Base-by-base conservation (phyloP, 306 rosid genomes). In the Dryas alaskensis region DNA sequence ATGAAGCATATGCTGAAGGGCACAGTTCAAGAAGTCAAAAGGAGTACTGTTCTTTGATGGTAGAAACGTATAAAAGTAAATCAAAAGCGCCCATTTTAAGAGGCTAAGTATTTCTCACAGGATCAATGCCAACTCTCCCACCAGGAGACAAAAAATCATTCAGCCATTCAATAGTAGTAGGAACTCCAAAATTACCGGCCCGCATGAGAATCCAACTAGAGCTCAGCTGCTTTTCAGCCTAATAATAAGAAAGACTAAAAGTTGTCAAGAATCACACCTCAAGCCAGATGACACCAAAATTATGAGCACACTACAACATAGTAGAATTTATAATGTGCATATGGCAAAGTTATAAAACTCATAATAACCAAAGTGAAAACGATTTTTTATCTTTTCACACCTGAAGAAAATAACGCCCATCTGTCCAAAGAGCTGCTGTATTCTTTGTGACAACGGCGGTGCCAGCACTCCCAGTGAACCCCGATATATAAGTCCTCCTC, bases 371-470 rank as follows among this genome's bases (percentile, higher is more conserved):
- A 37, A 17, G 52, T 8, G 11, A 80, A 44, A 11, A 8, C n/a
- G 47, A 55, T 59, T 27, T 42, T 50, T 6, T 37, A 27, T 72
- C 68, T 52, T 57, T 25, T 10, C 51, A 70, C 54, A 92, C 98
- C 97, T 94, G 98, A 42, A 91, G 98, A 86, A 94, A 94, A 70
- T 94, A 94, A 73, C 98, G 93, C 31, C 98, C 98, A 73, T 94
- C 98, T 0, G 98, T 94, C 98, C 98, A 94, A 42, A 94, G 90
- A 69, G 96, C 98, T 69, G 97, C 96, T 80, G 86, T 87, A 82
- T 94, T 96, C 79, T 86, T 89, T 0, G 97, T 89, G 68, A 94
- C 92, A 68, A 94, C 92, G 42, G 92, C 97, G 54, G 98, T 94
- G 54, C 97, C 98, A 73, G 97, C 95, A 68, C 95, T 94, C 53